Evolutionary conservation across 106 monocot species (phyloP), one percentile per base, ranked within the genome.

Genomic region (Dioscorea dumetorum): DNA sequence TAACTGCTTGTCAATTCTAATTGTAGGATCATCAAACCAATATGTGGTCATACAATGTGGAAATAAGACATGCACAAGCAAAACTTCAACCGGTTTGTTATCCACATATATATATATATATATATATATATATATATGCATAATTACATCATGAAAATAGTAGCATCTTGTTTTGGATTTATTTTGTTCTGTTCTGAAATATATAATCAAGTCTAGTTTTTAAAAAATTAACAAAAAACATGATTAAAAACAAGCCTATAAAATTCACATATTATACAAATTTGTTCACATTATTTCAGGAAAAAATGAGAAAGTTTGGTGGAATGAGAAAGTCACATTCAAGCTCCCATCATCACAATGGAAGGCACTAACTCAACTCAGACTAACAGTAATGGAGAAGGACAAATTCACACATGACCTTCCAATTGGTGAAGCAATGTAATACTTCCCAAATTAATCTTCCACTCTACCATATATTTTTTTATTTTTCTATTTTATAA

Each of bases 271-370:
- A 22, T 21, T 21, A n/a, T 4, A 21, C 20, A 10, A 11, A 11
- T 8, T 5, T 48, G 8, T 48, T 0, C 48, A 5, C 22, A 18
- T 22, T 72, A 16, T 16, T 64, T 19, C 77, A 87, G 84, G 77
- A 50, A 72, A 79, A 69, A 69, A 73, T 48, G 67, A 63, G 14
- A 87, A 48, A 71, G 74, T 73, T 18, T 85, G 91, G 87, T 91
- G 91, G 91, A 91, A 91, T 34, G 84, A 91, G 69, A 91, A 87
- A 67, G 77, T 91, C 70, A 74, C 58, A 31, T 87, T 91, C 65
- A 62, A 75, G 14, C 35, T 87, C 19, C 49, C 79, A 52, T 31
- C 35, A 23, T 56, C 73, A 5, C 74, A 82, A 28, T 67, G 58
- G 24, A 60, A 80, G 51, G 52, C 64, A 5, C 0, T 71, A 34